Evolutionary conservation across 805 yeast genomes (phyloP).

Genomic region (Henningerozyma blattae): DNA sequence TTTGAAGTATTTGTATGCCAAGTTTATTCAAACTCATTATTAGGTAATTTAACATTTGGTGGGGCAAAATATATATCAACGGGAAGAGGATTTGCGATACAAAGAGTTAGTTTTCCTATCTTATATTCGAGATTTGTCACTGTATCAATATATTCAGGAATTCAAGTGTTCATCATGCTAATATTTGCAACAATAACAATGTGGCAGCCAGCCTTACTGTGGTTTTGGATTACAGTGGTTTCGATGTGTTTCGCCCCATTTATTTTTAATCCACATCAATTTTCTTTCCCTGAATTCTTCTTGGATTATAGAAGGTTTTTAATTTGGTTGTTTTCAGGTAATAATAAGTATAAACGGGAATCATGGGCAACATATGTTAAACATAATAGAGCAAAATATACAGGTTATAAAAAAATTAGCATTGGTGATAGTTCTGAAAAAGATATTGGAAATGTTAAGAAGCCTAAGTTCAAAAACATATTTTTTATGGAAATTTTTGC

Average conservation of each 20-base stretch:
- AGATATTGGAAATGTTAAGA: conserved; percentile 49
- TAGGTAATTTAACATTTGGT: conserved; percentile 71
- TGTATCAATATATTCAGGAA: conserved; percentile 69
- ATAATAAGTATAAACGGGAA: conserved; percentile 47
- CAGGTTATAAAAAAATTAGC: conserved; percentile 76
- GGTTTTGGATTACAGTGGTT: conserved; percentile 62
- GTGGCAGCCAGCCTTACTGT: conserved; percentile 66
- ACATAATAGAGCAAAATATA: conserved; percentile 71
- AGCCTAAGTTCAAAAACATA: conserved; percentile 69
- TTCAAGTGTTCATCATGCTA: conserved; percentile 54
- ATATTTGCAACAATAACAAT: conserved; percentile 67
- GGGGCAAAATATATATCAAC: conserved; percentile 89
- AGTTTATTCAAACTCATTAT: conserved; percentile 70
- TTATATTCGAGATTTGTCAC: conserved; percentile 69
- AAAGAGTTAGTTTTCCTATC: conserved; percentile 58
- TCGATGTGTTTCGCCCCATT: conserved; percentile 64
- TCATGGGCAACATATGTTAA: conserved; percentile 78
- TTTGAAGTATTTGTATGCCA: conserved; percentile 95
- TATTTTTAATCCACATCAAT: conserved; percentile 69
- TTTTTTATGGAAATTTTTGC: conserved; percentile 70
- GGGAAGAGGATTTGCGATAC: conserved; percentile 88
- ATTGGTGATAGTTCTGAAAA: conserved; percentile 58
- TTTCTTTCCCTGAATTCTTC: conserved; percentile 55
- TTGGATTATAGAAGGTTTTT: conserved; percentile 51
- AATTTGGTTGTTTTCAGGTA: conserved; percentile 77